Conservation (phyloP, 2,329 filamentous ascomycete species). For the Dactylellina drechsleri region DNA sequence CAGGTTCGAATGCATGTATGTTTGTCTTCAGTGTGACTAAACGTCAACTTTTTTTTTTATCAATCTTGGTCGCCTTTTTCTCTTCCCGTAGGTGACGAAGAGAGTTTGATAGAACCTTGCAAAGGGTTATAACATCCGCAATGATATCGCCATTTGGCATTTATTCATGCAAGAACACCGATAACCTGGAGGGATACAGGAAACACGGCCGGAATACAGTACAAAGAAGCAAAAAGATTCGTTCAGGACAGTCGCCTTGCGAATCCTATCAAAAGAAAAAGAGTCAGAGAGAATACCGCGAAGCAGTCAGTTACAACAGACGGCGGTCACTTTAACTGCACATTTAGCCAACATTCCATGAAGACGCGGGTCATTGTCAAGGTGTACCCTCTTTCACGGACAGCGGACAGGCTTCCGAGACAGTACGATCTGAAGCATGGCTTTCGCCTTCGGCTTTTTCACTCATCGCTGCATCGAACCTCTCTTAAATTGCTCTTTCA, state of each 20-base stretch:
- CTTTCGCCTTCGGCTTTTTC: slow-evolving; percentile 37
- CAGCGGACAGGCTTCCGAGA: slow-evolving; percentile 55
- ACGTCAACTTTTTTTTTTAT: slow-evolving; percentile 8
- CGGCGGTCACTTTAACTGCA: slow-evolving; percentile 13
- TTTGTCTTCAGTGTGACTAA: slow-evolving; percentile 34
- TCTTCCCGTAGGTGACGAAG: slow-evolving; percentile 16
- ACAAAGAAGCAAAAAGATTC: slow-evolving; percentile 30
- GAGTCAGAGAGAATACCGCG: background rate
- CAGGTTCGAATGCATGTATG: slow-evolving; percentile 16
- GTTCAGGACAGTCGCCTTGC: background rate
- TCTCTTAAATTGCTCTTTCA: slow-evolving; percentile 42
- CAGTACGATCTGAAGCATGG: slow-evolving; percentile 47
- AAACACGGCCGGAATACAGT: slow-evolving; percentile 12
- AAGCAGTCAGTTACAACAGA: slow-evolving; percentile 2
- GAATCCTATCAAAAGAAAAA: slow-evolving; percentile 30
- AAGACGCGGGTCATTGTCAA: slow-evolving; percentile 54
- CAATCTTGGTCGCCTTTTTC: slow-evolving; percentile 7
- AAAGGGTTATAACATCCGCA: slow-evolving; percentile 15
- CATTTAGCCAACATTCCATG: slow-evolving; percentile 55
- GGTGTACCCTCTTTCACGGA: slow-evolving; percentile 44
- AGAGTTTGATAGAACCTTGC: slow-evolving; percentile 36
- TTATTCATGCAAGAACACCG: slow-evolving; percentile 32
- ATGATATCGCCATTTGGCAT: slow-evolving; percentile 29
- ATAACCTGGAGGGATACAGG: slow-evolving; percentile 16
- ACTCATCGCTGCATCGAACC: slow-evolving; percentile 12